These are phyloP conservation scores for Pythium vanterpoolii DNA, from an alignment of 352 stramenopile species.

Conservation along the genomic window DNA sequence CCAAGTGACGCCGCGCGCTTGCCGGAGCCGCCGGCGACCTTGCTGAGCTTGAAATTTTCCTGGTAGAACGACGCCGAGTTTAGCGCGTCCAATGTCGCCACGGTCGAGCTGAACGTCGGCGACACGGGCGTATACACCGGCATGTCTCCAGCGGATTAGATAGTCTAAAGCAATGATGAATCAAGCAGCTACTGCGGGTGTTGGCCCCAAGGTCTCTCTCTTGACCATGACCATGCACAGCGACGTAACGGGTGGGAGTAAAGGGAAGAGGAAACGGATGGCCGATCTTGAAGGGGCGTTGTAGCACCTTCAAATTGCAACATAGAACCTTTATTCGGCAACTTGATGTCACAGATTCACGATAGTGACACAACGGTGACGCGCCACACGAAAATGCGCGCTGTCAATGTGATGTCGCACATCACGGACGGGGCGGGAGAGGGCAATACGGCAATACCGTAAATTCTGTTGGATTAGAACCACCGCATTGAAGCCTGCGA, in stretches of 20 bases:
- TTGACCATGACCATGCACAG: neutral
- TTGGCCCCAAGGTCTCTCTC: neutral
- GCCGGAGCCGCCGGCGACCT: constrained; percentile 7
- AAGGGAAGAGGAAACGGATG: neutral
- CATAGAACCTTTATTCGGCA: neutral
- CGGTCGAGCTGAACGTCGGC: constrained; percentile 54
- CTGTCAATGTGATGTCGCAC: neutral
- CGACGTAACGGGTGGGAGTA: neutral
- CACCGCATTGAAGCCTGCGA: too few relatives aligned
- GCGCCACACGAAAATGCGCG: neutral
- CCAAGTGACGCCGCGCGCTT: constrained; percentile 40
- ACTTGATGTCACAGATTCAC: neutral
- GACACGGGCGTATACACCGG: constrained; percentile 56
- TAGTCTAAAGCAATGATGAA: neutral
- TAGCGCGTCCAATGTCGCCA: constrained; percentile 51
- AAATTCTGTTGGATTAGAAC: neutral
- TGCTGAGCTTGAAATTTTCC: constrained; percentile 32
- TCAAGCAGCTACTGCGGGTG: neutral
- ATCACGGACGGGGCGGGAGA: too few relatives aligned
- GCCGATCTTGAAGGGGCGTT: constrained; percentile 12
- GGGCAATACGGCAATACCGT: neutral
- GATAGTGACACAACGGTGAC: neutral
- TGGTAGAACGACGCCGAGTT: constrained; percentile 51
- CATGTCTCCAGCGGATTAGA: constrained; percentile 24
- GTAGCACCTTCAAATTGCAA: neutral